Evolutionary conservation across 208 protist genomes (phyloP), one percentile per base, ranked within the genome.

Genomic region (Acanthamoeba castellanii): DNA sequence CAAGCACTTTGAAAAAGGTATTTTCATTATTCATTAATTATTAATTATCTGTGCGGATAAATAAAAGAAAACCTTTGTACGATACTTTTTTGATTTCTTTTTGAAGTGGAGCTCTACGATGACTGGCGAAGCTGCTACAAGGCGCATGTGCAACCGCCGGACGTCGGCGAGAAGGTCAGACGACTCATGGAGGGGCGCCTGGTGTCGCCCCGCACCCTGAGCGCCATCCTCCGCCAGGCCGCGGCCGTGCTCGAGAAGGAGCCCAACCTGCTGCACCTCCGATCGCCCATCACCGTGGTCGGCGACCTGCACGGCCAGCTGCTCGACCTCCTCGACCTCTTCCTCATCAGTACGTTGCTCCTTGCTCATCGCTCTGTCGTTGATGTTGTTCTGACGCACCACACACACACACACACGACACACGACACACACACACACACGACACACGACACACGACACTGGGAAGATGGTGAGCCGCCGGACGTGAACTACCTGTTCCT

Each of bases 241-340:
- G 87, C 96, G n/a, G 97, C 98, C 66, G 95, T 99, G 42, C 94
- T 99, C 0, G 59, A 92, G 18, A 87, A 98, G 66, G 98, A 98
- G 68, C 57, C 94, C 27, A 99, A 99, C 95, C 98, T 99, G 34
- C 98, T 99, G 91, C 95, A 97, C 18, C 98, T 99, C 18, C 95
- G 97, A 76, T 97, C 98, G n/a, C 99, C 99, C 2, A 99, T 99
- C 2, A 99, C 99, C 1, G 98, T 99, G 2, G 99, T 99, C 96
- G 99, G 99, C 27, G 99, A 99, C 96, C 99, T 99, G 70, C 99
- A 99, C 96, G 99, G 99, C 7, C 99, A 99, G 97, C 99, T 99
- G 89, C 98, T 99, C 97, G 99, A 99, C 95, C 95, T 99, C 52
- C 96, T 99, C 22, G 98, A 99, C 96, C 97, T 99, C 22, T 99